phyloP scores from a whole-genome alignment of 1,139 yeast genomes.

The Trichomonascaceae sp. region DNA sequence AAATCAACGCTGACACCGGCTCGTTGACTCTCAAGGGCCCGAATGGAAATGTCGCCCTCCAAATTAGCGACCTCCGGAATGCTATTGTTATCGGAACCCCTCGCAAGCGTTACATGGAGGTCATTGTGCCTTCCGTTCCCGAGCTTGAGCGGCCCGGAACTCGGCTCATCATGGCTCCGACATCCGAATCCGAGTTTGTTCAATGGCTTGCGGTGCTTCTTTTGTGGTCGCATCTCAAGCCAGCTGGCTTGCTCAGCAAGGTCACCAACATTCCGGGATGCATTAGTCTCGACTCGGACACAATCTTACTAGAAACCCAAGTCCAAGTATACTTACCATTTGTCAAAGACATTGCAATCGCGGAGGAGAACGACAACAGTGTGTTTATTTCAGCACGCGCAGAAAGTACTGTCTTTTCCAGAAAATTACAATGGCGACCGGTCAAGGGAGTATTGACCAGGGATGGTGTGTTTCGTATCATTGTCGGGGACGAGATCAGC shows the following conservation, averaged over 20 bases:
- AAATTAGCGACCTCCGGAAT: constrained; percentile 11
- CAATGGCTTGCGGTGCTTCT: constrained; percentile 14
- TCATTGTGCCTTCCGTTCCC: constrained; percentile 6
- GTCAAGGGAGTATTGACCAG: constrained; percentile 63
- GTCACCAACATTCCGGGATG: neutral
- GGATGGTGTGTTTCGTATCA: constrained; percentile 50
- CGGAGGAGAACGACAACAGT: neutral
- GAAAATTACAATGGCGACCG: constrained; percentile 54
- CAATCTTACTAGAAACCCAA: constrained; percentile 17
- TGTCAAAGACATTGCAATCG: constrained; percentile 2
- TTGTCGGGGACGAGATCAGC: constrained; percentile 55
- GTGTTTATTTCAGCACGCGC: constrained; percentile 1
- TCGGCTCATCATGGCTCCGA: constrained; percentile 12
- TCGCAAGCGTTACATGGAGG: constrained; percentile 13
- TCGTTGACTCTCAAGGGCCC: constrained; percentile 5
- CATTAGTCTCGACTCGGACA: constrained; percentile 6
- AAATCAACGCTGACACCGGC: constrained; percentile 7
- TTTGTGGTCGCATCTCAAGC: constrained; percentile 15
- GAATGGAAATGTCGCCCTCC: constrained; percentile 1
- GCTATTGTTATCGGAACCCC: constrained; percentile 13
- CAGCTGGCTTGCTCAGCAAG: constrained; percentile 14
- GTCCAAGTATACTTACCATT: constrained; percentile 19
- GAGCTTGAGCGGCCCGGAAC: constrained; percentile 6
- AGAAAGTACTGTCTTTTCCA: constrained; percentile 11
- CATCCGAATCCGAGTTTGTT: constrained; percentile 13